Evolutionary conservation across 2,329 filamentous ascomycete genomes (phyloP).

Genomic region (Rhytidhysteron rufulum): DNA sequence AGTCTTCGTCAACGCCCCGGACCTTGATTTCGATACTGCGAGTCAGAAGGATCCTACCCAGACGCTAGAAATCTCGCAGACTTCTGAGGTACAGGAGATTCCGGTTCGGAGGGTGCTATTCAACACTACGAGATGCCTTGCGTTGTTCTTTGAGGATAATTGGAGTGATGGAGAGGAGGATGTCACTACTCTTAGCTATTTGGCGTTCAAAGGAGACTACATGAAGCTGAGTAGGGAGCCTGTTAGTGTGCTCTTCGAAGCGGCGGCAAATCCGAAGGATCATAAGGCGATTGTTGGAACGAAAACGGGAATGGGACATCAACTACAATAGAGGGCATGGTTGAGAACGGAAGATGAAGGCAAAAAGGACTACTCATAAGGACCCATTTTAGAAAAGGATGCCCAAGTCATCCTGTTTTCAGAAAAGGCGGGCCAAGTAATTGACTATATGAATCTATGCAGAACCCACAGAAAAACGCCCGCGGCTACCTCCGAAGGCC

Average conservation of each 20-base stretch:
- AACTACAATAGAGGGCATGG: slow-evolving; percentile 21
- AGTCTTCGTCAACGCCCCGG: slow-evolving; percentile 80
- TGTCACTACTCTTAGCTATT: slow-evolving; percentile 71
- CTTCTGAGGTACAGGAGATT: slow-evolving; percentile 79
- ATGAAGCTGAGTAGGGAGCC: slow-evolving; percentile 82
- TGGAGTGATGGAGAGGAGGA: slow-evolving; percentile 75
- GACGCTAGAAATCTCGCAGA: slow-evolving; percentile 71
- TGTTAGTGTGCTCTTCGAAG: slow-evolving; percentile 85
- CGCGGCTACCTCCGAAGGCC: too few relatives aligned
- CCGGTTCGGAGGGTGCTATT: slow-evolving; percentile 85
- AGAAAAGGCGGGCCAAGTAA: too few relatives aligned
- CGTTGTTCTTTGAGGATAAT: slow-evolving; percentile 89
- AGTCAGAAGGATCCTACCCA: slow-evolving; percentile 69
- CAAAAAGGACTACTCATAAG: too few relatives aligned
- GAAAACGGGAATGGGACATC: slow-evolving; percentile 32
- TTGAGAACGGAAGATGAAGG: too few relatives aligned
- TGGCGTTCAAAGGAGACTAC: slow-evolving; percentile 94
- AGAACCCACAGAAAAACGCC: too few relatives aligned
- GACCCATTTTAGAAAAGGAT: too few relatives aligned
- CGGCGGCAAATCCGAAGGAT: slow-evolving; percentile 85
- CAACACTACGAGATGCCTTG: slow-evolving; percentile 75
- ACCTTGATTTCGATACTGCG: slow-evolving; percentile 78
- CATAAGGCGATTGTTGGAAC: slow-evolving; percentile 56
- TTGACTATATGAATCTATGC: too few relatives aligned
- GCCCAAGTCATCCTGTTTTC: too few relatives aligned